Evolutionary conservation across 805 yeast species (phyloP).

Genomic region (Candida dajiaensis): DNA sequence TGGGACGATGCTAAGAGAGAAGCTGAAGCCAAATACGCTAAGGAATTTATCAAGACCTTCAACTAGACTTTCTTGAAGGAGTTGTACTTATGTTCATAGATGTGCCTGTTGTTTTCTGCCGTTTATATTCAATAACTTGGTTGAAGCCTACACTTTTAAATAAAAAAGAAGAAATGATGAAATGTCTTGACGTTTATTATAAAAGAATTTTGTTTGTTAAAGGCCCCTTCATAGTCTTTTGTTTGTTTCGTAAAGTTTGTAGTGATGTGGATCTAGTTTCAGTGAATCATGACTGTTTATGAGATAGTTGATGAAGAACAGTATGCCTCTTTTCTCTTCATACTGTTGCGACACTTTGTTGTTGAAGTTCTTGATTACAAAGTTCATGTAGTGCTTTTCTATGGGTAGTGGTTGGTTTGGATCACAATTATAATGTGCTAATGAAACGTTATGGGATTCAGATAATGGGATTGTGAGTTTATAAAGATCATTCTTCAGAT

Average conservation of each 20-base stretch:
- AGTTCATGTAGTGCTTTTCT: neutral
- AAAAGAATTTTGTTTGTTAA: neutral
- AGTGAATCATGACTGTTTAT: conserved; percentile 18
- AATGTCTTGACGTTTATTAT: conserved; percentile 4
- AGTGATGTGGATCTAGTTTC: conserved; percentile 7
- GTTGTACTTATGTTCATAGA: neutral
- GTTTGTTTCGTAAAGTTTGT: conserved; percentile 14
- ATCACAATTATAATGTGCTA: neutral
- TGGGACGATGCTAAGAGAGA: conserved; percentile 64
- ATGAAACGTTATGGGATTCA: conserved; percentile 5
- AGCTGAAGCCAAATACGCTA: conserved; percentile 46
- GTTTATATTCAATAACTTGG: neutral
- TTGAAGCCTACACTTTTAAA: neutral
- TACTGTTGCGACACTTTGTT: conserved; percentile 7
- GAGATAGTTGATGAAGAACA: conserved; percentile 18
- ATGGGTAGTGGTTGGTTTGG: conserved; percentile 2
- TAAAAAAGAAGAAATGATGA: neutral
- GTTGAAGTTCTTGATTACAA: conserved; percentile 22
- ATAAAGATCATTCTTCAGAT: conserved; percentile 11
- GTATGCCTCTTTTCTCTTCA: conserved; percentile 6
- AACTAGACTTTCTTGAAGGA: conserved; percentile 6
- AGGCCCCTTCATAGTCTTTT: conserved; percentile 3
- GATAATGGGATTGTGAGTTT: conserved; percentile 16
- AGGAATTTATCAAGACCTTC: conserved; percentile 48
- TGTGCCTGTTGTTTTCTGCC: neutral